Evolutionary conservation across 2,329 filamentous ascomycete genomes (phyloP), one percentile per base, ranked within the genome.

Genomic region (Waltergamsia citrina): DNA sequence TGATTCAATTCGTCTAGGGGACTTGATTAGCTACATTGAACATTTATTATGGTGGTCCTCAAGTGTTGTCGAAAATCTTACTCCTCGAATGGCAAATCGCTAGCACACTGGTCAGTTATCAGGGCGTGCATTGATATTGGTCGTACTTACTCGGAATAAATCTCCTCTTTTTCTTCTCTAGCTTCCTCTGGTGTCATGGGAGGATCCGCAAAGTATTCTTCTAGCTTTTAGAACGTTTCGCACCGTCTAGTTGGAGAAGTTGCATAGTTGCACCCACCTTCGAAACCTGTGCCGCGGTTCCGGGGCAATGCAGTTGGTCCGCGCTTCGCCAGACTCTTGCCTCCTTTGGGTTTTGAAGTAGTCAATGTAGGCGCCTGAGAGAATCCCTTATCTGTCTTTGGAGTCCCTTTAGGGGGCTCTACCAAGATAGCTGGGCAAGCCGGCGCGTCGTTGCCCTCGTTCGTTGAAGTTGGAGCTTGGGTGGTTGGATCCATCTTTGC

Each of bases 201-300:
- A 1, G 79, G 69, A 53, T 96, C 90, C 10, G 82, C 78, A 51
- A 75, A 92, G 53, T 76, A 85, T 41, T 87, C 80, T 72, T 37
- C 7, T 32, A n/a, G 9, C 7, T 28, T 7, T 6, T 28, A n/a
- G n/a, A n/a, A n/a, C n/a, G n/a, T n/a, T n/a, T n/a, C n/a, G n/a
- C n/a, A n/a, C n/a, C n/a, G n/a, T n/a, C n/a, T n/a, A n/a, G n/a
- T n/a, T n/a, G n/a, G n/a, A n/a, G n/a, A n/a, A n/a, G n/a, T n/a
- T n/a, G 12, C 11, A 22, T 35, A 10, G 14, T 29, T 4, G 10
- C 11, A 3, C 46, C 32, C 45, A 71, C 76, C 74, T 56, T 88
- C 84, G 38, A 87, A 88, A 0, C 84, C 84, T 6, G 74, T 81
- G 6, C 66, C 65, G 4, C 63, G 55, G 28, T 56, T 58, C 43